Conservation (phyloP, 2,329 filamentous ascomycete genomes). For the Alternaria conjuncta region DNA sequence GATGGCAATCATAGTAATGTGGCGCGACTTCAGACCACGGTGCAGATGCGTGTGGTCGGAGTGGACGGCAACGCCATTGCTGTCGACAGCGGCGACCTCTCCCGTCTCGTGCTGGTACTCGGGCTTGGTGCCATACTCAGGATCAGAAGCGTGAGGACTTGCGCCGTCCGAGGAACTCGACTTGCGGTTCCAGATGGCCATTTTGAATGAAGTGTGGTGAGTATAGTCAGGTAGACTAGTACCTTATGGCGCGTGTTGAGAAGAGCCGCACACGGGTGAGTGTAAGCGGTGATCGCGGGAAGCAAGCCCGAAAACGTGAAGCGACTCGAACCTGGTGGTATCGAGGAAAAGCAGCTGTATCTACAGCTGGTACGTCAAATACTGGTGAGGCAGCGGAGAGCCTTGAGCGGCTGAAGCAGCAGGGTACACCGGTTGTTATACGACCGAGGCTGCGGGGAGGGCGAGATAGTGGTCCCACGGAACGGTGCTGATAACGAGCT, state of each 20-base stretch:
- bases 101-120: slow-evolving; percentile 22
- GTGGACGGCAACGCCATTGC: slow-evolving; percentile 37
- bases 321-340: neutral
- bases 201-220: slow-evolving; percentile 12
- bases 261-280: slow-evolving; percentile 11
- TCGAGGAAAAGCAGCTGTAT: neutral
- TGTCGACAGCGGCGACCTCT: slow-evolving; percentile 17
- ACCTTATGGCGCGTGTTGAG: slow-evolving; percentile 7
- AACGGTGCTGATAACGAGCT: slow-evolving; percentile 25
- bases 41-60: slow-evolving; percentile 51
- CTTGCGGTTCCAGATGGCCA: slow-evolving; percentile 39
- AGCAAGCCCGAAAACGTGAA: slow-evolving; percentile 13
- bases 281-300: slow-evolving; percentile 4
- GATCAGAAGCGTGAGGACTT: slow-evolving; percentile 31
- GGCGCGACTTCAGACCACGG: slow-evolving; percentile 61
- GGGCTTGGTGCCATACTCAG: slow-evolving; percentile 24
- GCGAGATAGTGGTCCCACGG: slow-evolving; percentile 8
- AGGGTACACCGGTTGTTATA: slow-evolving; percentile 29
- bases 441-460: slow-evolving; percentile 21
- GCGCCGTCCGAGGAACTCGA: slow-evolving; percentile 37
- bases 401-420: slow-evolving; percentile 16
- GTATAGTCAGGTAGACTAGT: neutral
- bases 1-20: slow-evolving; percentile 71
- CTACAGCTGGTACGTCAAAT: slow-evolving; percentile 18
- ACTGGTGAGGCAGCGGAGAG: slow-evolving; percentile 24